These are phyloP conservation scores for Penicillium antarcticum DNA, from an alignment of 495 filamentous ascomycete genomes.

Conservation along the genomic window DNA sequence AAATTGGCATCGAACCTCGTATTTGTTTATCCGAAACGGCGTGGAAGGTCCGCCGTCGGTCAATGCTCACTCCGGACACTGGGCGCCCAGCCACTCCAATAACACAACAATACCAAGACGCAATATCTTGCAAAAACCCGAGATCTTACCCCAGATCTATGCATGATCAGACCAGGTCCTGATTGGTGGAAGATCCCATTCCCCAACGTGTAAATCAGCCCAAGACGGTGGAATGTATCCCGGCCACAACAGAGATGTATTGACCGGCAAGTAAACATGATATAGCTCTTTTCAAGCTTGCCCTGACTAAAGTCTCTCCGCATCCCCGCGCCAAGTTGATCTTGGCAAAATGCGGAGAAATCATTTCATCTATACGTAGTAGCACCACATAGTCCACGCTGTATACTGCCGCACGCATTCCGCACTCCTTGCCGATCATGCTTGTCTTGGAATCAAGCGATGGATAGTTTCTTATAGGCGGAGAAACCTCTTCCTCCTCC, in stretches of 20 bases:
- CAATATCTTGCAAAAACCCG: not conserved
- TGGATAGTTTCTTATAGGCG: conserved; percentile 24
- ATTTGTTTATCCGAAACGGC: too few relatives aligned
- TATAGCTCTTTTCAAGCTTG: not conserved
- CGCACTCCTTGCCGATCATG: conserved; percentile 8
- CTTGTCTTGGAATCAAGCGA: not conserved
- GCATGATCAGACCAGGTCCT: not conserved
- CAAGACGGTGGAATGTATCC: conserved; percentile 16
- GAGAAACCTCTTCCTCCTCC: conserved; percentile 23
- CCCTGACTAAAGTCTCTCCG: conserved; percentile 3
- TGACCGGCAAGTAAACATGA: not conserved
- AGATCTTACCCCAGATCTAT: not conserved
- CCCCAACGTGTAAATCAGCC: conserved; percentile 7
- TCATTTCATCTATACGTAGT: not conserved
- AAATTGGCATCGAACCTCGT: too few relatives aligned
- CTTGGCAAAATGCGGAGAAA: conserved; percentile 19
- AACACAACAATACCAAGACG: too few relatives aligned
- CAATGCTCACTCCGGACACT: too few relatives aligned
- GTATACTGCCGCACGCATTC: not conserved
- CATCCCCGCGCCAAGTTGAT: conserved; percentile 5
- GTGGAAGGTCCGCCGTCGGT: too few relatives aligned
- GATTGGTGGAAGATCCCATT: conserved; percentile 19
- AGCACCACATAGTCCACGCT: not conserved
- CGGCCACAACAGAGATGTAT: not conserved
- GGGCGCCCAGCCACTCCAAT: too few relatives aligned